Base-by-base conservation (phyloP, 2,329 filamentous ascomycete species). In the Colletotrichum euphorbiae region DNA sequence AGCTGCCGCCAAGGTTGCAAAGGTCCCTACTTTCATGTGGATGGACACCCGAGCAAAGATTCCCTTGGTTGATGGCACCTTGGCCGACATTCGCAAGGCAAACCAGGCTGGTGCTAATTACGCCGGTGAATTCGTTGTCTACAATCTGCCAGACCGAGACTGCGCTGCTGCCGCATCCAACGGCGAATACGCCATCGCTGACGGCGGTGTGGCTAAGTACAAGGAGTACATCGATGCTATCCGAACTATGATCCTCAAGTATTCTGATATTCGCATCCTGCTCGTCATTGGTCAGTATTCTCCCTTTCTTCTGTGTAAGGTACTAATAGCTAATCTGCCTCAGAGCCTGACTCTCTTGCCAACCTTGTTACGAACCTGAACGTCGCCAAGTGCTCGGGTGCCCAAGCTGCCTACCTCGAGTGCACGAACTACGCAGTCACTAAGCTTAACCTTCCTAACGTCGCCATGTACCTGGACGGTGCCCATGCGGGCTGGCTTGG, bases 401-500 rank as follows among this genome's bases (percentile, higher is more conserved):
- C 86, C 9, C 77, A 82, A n/a, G 71, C 74, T 5, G 81, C 82
- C 15, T 88, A 88, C 75, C 76, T 82, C 52, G 80, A 82, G 48
- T 80, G 84, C 73, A 84, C 81, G 42, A 75, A 81, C 70, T 86
- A 88, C 72, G 85, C 86, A 50, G 67, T 88, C 68, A 80, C 78
- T 68, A 75, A 81, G 59, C 81, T 88, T 31, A 83, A 88, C 75
- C 79, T 87, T 11, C 82, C 84, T 67, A 85, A 88, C 71, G 85
- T 88, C 28, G 80, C 82, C 75, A 85, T 87, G 85, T 88, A 86
- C 73, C 76, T 85, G 60, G 66, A 69, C 8, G 86, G 84, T 28
- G 86, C 85, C 33, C 86, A 89, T 75, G 84, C 83, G 6, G 86
- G 86, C 64, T 88, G 86, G 86, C 81, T 88, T 61, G 86, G 86